Percentiles rank a stretch among this genome's conserved stretches.
These are phyloP conservation scores for Candida andamanensis DNA, from an alignment of 805 yeast genomes.

Conservation along the genomic window DNA sequence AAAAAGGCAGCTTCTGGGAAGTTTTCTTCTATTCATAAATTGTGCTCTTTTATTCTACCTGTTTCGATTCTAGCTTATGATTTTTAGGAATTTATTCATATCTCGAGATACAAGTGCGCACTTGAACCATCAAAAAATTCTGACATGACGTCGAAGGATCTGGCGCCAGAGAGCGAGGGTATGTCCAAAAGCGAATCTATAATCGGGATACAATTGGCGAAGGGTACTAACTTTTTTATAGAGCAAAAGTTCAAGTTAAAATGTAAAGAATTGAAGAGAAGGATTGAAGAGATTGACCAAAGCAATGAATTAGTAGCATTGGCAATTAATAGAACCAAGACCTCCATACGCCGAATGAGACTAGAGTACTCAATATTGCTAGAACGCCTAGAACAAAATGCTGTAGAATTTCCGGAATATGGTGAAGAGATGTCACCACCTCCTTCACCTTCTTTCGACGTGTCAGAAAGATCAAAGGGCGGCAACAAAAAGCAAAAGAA, in stretches of 20 bases:
- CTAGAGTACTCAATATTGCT: conserved; percentile 77
- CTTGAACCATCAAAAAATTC: no score
- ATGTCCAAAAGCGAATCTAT: no score
- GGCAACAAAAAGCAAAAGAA: conserved; percentile 10
- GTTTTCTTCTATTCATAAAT: no score
- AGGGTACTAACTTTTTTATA: conserved; percentile 7
- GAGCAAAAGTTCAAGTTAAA: conserved; percentile 51
- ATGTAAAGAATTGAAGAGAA: conserved; percentile 64
- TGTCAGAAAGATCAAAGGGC: conserved; percentile 19
- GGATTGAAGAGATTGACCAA: conserved; percentile 68
- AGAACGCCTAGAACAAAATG: conserved; percentile 68
- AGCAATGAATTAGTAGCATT: conserved; percentile 72
- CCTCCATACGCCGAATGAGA: conserved; percentile 70
- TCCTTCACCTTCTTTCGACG: conserved; percentile 35
- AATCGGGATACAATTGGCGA: not conserved
- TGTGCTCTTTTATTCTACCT: no score
- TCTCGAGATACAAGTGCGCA: no score
- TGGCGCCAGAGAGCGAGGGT: conserved; percentile 39
- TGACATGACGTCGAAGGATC: conserved; percentile 16
- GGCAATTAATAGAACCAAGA: conserved; percentile 71
- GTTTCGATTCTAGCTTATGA: no score
- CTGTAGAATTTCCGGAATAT: conserved; percentile 25
- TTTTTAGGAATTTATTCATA: no score
- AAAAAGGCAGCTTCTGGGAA: no score
- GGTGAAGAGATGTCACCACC: conserved; percentile 37